Conservation (phyloP, 2,329 filamentous ascomycete species). For the Apiospora hydei region DNA sequence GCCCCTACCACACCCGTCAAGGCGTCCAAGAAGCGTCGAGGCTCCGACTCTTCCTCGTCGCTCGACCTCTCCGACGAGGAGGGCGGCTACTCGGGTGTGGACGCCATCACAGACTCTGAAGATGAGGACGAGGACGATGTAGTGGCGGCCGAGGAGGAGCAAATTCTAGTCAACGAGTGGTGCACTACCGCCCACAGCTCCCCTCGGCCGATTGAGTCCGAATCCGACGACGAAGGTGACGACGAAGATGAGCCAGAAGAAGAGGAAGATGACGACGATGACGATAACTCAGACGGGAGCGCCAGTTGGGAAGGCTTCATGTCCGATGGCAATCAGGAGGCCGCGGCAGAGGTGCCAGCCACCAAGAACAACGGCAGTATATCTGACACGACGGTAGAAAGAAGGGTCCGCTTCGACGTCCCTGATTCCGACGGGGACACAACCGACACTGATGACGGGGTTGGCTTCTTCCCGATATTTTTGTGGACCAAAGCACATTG, state of each 20-base stretch:
- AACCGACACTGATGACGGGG: constrained; percentile 69
- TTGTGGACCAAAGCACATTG: constrained; percentile 76
- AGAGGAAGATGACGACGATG: constrained; percentile 47
- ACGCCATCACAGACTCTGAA: constrained; percentile 79
- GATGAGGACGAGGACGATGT: constrained; percentile 83
- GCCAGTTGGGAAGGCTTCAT: constrained; percentile 64
- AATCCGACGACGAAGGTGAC: constrained; percentile 49
- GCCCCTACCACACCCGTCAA: constrained; percentile 52
- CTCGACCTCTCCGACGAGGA: constrained; percentile 71
- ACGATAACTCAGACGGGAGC: constrained; percentile 50
- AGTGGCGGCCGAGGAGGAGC: constrained; percentile 78
- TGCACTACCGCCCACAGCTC: constrained; percentile 48
- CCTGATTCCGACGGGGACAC: constrained; percentile 72
- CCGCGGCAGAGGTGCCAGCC: constrained; percentile 50
- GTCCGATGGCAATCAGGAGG: constrained; percentile 51
- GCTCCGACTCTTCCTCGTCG: constrained; percentile 61
- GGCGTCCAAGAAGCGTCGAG: constrained; percentile 52
- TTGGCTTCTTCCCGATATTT: constrained; percentile 76
- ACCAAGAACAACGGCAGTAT: constrained; percentile 37
- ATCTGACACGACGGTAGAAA: constrained; percentile 45
- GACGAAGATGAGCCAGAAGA: constrained; percentile 48
- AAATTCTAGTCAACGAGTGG: constrained; percentile 64
- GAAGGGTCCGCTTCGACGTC: constrained; percentile 78
- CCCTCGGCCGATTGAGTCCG: constrained; percentile 59
- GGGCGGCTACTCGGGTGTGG: constrained; percentile 76